Evolutionary conservation across 2,329 filamentous ascomycete genomes (phyloP).

Genomic region (Teratosphaeriaceae sp.): DNA sequence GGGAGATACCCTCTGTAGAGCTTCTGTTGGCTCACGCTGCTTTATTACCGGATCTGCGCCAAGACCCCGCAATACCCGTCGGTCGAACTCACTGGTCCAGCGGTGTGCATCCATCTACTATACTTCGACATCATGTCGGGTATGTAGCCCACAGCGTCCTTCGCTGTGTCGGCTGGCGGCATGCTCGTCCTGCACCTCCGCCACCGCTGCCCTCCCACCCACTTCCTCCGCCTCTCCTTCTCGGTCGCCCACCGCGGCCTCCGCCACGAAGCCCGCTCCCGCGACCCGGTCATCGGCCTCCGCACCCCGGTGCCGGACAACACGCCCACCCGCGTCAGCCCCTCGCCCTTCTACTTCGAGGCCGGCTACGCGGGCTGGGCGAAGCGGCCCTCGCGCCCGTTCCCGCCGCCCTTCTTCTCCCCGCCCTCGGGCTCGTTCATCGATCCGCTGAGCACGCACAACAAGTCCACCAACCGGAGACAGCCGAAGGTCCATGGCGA

Average conservation of each 20-base stretch:
- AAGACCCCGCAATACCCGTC: no score
- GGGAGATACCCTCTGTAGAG: not conserved
- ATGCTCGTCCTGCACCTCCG: slow-evolving; percentile 8
- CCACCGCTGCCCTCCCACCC: not conserved
- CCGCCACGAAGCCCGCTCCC: slow-evolving; percentile 12
- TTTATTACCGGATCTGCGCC: no score
- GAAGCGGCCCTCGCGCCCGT: slow-evolving; percentile 81
- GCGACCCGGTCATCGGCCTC: slow-evolving; percentile 37
- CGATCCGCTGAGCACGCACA: slow-evolving; percentile 83
- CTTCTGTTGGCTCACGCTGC: no score
- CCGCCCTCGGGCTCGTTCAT: slow-evolving; percentile 85
- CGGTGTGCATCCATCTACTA: no score
- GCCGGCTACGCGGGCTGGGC: slow-evolving; percentile 87
- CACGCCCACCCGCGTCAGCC: slow-evolving; percentile 31
- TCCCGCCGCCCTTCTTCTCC: slow-evolving; percentile 90
- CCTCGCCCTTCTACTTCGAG: slow-evolving; percentile 78
- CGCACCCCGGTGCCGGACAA: slow-evolving; percentile 43
- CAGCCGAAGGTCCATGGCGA: slow-evolving; percentile 73
- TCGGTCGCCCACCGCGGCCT: not conserved
- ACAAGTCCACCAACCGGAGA: slow-evolving; percentile 60
- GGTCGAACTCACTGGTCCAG: no score
- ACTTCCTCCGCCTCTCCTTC: not conserved
- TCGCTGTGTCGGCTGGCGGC: slow-evolving; percentile 4
- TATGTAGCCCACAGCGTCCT: slow-evolving; percentile 2
- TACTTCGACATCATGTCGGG: not conserved